Conservation (phyloP, 495 filamentous ascomycete genomes). For the Talaromyces trachyspermus region DNA sequence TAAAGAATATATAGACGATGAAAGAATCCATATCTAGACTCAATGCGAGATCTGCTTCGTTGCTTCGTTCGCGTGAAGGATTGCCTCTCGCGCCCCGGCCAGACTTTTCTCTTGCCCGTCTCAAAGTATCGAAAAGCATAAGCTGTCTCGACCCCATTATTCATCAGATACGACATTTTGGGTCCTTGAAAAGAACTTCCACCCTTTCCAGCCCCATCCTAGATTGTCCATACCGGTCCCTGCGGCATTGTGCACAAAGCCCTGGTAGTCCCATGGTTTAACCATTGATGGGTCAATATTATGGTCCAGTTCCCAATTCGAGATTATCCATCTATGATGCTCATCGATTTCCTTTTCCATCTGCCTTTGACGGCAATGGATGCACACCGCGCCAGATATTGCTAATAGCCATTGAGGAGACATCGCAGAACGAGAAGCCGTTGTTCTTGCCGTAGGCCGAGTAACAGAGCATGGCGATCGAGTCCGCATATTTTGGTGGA, state of each 20-base stretch:
- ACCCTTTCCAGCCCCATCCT: slow-evolving; percentile 22
- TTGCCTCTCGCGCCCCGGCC: slow-evolving; percentile 5
- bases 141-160: slow-evolving; percentile 26
- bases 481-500: slow-evolving; percentile 25
- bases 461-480: slow-evolving; percentile 15
- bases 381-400: slow-evolving; percentile 18
- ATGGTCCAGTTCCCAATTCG: neutral
- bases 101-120: slow-evolving; percentile 12
- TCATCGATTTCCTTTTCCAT: slow-evolving; percentile 22
- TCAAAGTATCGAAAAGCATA: slow-evolving; percentile 24
- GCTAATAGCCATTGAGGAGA: slow-evolving; percentile 26
- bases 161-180: slow-evolving; percentile 27
- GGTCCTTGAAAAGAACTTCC: slow-evolving; percentile 27
- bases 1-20: neutral
- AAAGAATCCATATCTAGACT: neutral
- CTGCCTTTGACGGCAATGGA: slow-evolving; percentile 15
- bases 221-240: slow-evolving; percentile 32
- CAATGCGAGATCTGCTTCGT: neutral
- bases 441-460: slow-evolving; percentile 15
- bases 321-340: slow-evolving; percentile 24
- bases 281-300: slow-evolving; percentile 14
- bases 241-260: slow-evolving; percentile 26
- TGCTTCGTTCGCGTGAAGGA: neutral
- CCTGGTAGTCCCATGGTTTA: slow-evolving; percentile 17
- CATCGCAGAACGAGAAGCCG: slow-evolving; percentile 23